Conservation (phyloP, 2,329 filamentous ascomycete species). For the Venturia oleaginea region DNA sequence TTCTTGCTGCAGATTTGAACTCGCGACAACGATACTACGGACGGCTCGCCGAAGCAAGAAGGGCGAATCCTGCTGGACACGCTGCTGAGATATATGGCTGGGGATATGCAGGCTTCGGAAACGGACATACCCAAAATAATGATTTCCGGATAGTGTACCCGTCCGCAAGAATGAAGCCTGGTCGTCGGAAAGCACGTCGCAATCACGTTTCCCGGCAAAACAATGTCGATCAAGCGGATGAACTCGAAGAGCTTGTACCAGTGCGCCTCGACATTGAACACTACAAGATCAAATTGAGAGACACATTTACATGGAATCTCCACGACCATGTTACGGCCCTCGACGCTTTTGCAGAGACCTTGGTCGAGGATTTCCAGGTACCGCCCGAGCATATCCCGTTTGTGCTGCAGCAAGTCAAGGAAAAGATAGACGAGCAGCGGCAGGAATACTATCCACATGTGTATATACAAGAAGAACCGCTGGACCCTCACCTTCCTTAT, state of each 20-base stretch:
- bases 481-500: conserved; percentile 85
- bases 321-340: conserved; percentile 76
- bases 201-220: conserved; percentile 72
- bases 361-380: conserved; percentile 78
- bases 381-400: conserved; percentile 54
- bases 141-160: conserved; percentile 68
- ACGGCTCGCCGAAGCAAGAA: conserved; percentile 2
- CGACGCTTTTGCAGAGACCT: conserved; percentile 76
- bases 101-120: conserved; percentile 84
- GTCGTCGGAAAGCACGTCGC: conserved; percentile 63
- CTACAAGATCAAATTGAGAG: conserved; percentile 89
- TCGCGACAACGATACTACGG: conserved; percentile 27
- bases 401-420: conserved; percentile 57
- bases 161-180: conserved; percentile 56
- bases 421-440: conserved; percentile 78
- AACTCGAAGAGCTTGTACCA: conserved; percentile 84
- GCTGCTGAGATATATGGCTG: conserved; percentile 49
- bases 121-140: conserved; percentile 62
- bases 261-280: conserved; percentile 87
- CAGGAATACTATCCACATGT: conserved; percentile 90
- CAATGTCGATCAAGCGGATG: conserved; percentile 75
- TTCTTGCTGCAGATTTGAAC: conserved; percentile 54
- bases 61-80: conserved; percentile 33
- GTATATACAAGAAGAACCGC: conserved; percentile 77
- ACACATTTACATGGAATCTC: conserved; percentile 98